phyloP scores from a whole-genome alignment of 805 yeast genomes.

The Saturnispora bothae region DNA sequence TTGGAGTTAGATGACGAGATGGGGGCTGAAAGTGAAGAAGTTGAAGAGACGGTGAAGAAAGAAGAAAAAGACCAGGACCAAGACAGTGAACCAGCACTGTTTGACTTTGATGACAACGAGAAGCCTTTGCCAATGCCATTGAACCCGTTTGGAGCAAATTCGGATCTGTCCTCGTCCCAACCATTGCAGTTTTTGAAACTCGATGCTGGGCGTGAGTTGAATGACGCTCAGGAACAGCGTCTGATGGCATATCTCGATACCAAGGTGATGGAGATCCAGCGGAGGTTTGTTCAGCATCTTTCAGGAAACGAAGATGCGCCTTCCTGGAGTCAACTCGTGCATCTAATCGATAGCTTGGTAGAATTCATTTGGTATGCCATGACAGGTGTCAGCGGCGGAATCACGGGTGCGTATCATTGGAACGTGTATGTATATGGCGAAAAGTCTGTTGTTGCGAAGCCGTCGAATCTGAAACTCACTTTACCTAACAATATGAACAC shows the following conservation, averaged over 20 bases:
- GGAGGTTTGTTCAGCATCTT: conserved; percentile 36
- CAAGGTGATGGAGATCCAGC: conserved; percentile 40
- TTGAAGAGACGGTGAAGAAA: conserved; percentile 18
- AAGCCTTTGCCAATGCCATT: conserved; percentile 16
- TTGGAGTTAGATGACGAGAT: conserved; percentile 9
- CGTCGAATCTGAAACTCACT: neutral
- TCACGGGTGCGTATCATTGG: conserved; percentile 17
- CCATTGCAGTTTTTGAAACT: conserved; percentile 15
- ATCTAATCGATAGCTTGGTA: conserved; percentile 38
- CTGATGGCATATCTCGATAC: conserved; percentile 46
- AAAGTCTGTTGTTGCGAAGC: neutral
- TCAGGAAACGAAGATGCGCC: conserved; percentile 17
- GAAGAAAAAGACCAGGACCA: conserved; percentile 8
- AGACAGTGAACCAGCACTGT: conserved; percentile 7
- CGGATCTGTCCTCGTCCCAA: conserved; percentile 16
- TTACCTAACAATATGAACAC: conserved; percentile 7
- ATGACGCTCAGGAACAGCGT: conserved; percentile 44
- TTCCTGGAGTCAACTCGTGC: conserved; percentile 27
- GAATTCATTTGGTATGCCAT: conserved; percentile 57
- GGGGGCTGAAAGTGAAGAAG: conserved; percentile 9
- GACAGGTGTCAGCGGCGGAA: conserved; percentile 18
- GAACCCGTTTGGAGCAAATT: conserved; percentile 24
- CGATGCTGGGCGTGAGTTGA: conserved; percentile 15
- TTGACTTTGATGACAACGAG: conserved; percentile 17
- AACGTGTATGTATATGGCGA: conserved; percentile 11